Evolutionary conservation across 148 eudicot species (phyloP), one percentile per base, ranked within the genome.

Genomic region (Mesembryanthemum crystallinum): DNA sequence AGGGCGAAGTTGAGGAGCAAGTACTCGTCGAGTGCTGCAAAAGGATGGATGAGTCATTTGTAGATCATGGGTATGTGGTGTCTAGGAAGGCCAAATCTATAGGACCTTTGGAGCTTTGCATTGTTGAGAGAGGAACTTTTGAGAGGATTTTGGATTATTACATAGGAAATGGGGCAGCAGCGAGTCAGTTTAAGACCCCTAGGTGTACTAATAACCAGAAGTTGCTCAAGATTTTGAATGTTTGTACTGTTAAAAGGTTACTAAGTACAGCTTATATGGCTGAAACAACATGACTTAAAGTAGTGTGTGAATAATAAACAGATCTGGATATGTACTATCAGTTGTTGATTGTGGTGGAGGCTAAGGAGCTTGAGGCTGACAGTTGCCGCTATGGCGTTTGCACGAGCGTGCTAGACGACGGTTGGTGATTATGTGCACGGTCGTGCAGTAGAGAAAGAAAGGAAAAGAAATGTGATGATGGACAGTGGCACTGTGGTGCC

Each of bases 101-200:
- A 29, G 97, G 93, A 5, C 90, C 93, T 0, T 69, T 91, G 52
- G 97, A 91, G 83, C 89, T 91, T 11, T 45, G 97, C 37, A 67
- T 91, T 58, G 85, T 89, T 60, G 88, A 85, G 77, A 78, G 37
- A 12, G 97, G 97, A 9, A 88, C 97, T 23, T 91, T 91, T 51
- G 81, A 52, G 83, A 85, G 84, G 81, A 82, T 91, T 45, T 76
- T 91, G 81, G 93, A 91, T 15, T 52, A 86, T 73, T 91, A 73
- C 61, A 76, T 89, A 24, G 83, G 83, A 17, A 88, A 83, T 76
- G 97, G 97, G 47, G 89, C 92, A 21, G 90, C 88, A 0, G 45
- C 89, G 80, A 89, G 92, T 86, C 93, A 91, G 75, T 91, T 89
- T 82, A 91, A 91, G 88, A 91, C 93, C 17, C 97, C 97, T 18